phyloP scores from a whole-genome alignment of 306 rosid species.

The Vigna mungo region DNA sequence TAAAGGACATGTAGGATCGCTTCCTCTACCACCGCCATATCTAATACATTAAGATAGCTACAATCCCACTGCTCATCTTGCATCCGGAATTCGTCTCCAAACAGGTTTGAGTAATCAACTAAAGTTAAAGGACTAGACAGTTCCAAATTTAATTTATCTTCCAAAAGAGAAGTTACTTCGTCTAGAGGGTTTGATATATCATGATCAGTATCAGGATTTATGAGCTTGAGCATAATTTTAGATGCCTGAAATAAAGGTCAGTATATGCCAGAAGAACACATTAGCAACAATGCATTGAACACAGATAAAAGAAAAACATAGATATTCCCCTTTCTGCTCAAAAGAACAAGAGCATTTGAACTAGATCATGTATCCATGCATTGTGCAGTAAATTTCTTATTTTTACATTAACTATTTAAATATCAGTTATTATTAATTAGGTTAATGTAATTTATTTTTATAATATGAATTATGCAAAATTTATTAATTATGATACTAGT shows the following conservation, averaged over 20 bases:
- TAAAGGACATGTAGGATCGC: conserved; percentile 87
- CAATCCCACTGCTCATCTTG: conserved; percentile 81
- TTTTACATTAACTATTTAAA: not conserved
- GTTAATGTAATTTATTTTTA: not conserved
- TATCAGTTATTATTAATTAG: not conserved
- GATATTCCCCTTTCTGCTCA: not conserved
- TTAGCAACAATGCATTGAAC: conserved; percentile 33
- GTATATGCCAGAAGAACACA: conserved; percentile 30
- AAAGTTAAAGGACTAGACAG: conserved; percentile 55
- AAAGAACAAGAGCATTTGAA: conserved; percentile 6
- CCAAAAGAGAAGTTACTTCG: conserved; percentile 57
- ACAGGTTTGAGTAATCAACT: conserved; percentile 76
- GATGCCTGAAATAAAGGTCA: conserved; percentile 71
- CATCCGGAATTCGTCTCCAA: conserved; percentile 84
- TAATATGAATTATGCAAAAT: not conserved
- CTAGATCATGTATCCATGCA: not conserved
- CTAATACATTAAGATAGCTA: conserved; percentile 78
- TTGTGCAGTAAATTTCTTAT: not conserved
- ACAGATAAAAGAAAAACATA: conserved; percentile 3
- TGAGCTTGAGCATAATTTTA: conserved; percentile 76
- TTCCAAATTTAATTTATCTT: conserved; percentile 63
- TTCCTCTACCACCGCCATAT: conserved; percentile 88
- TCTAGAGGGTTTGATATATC: conserved; percentile 59
- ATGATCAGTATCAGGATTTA: conserved; percentile 62
- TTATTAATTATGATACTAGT: not conserved